Evolutionary conservation across 257 asterid species (phyloP).

Genomic region (Gardenia jasminoides): DNA sequence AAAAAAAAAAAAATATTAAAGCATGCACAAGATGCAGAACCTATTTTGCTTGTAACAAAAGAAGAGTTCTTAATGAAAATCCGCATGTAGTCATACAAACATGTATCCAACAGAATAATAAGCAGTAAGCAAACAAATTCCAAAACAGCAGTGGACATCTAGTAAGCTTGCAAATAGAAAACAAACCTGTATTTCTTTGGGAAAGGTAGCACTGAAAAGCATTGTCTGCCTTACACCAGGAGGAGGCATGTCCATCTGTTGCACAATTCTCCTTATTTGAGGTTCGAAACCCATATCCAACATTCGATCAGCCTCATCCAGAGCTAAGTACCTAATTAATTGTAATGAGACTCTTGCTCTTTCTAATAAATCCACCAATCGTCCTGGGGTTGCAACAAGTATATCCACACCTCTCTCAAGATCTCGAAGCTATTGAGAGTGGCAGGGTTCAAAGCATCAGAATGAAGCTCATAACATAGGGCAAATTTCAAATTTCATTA

Average conservation of each 20-base stretch:
- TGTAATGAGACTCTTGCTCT: slow-evolving; percentile 90
- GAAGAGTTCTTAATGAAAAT: background rate
- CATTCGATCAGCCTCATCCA: slow-evolving; percentile 98
- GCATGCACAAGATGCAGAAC: background rate
- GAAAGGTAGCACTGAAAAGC: slow-evolving; percentile 96
- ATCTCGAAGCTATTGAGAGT: slow-evolving; percentile 64
- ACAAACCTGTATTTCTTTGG: slow-evolving; percentile 92
- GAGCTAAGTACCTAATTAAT: slow-evolving; percentile 76
- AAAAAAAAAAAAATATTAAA: background rate
- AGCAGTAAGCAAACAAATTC: background rate
- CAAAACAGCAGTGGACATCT: background rate
- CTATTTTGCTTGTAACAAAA: background rate
- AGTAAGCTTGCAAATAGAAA: background rate
- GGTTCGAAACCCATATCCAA: slow-evolving; percentile 99
- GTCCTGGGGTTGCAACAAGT: slow-evolving; percentile 94
- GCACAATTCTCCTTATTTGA: slow-evolving; percentile 94
- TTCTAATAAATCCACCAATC: slow-evolving; percentile 88
- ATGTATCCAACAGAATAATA: background rate
- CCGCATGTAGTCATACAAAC: too few species aligned
- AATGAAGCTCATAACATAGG: background rate
- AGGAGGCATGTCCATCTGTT: slow-evolving; percentile 98
- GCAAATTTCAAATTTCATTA: background rate
- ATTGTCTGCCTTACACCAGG: slow-evolving; percentile 86
- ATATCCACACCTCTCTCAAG: slow-evolving; percentile 93
- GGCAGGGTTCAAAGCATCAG: background rate